Evolutionary conservation across 2,329 filamentous ascomycete species (phyloP).

Genomic region (Seiridium unicorne): DNA sequence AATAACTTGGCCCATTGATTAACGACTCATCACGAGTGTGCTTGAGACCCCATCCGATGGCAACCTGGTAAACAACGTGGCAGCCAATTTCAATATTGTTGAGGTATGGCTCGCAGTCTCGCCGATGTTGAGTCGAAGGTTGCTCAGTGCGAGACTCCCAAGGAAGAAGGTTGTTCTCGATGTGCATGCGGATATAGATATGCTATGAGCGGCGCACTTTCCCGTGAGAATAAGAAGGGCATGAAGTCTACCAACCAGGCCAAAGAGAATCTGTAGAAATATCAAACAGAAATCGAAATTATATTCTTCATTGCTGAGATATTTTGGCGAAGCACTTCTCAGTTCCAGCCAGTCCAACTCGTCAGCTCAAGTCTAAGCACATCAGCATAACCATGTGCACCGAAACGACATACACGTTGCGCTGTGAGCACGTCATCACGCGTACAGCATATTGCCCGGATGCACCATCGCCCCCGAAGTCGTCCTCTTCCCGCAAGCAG

Average conservation of each 20-base stretch:
- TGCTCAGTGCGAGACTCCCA: background rate
- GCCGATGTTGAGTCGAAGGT: background rate
- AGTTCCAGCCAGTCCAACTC: no score
- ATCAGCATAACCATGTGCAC: conserved; percentile 41
- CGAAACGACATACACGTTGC: conserved; percentile 47
- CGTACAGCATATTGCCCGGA: conserved; percentile 43
- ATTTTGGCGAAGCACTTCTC: no score
- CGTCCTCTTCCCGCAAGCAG: conserved; percentile 17
- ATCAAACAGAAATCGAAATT: no score
- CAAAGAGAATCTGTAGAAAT: no score
- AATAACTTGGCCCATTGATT: background rate
- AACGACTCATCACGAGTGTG: background rate
- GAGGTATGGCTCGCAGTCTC: background rate
- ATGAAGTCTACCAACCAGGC: background rate
- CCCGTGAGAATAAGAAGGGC: background rate
- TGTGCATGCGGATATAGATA: background rate
- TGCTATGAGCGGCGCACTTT: background rate
- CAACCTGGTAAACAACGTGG: conserved; percentile 8
- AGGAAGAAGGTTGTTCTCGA: background rate
- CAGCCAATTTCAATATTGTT: conserved; percentile 8
- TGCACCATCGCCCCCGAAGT: conserved; percentile 27
- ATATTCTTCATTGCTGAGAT: no score
- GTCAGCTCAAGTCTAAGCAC: no score
- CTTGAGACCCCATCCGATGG: conserved; percentile 3
- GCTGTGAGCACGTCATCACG: conserved; percentile 49